Percentiles rank a stretch among this genome's conserved stretches.
phyloP scores from a whole-genome alignment of 1,139 yeast species.

The Lodderomyces theae region DNA sequence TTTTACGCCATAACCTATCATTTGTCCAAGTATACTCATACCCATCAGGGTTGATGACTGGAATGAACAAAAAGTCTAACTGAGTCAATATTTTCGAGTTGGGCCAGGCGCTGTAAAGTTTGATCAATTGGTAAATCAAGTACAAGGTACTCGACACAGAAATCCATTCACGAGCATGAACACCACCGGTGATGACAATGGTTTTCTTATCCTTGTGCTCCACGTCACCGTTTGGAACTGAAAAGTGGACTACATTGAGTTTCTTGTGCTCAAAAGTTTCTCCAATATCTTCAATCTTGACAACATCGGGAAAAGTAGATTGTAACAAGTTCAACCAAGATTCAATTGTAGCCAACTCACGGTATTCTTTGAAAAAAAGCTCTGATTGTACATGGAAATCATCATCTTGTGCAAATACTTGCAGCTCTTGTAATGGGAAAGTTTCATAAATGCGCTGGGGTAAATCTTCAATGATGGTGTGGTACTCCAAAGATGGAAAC shows the following conservation, averaged over 20 bases:
- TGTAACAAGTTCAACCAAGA: conserved; percentile 66
- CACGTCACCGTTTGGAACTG: conserved; percentile 41
- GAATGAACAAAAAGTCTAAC: conserved; percentile 73
- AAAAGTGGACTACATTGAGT: conserved; percentile 62
- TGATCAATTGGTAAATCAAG: conserved; percentile 53
- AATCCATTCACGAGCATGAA: conserved; percentile 92
- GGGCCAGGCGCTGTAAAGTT: conserved; percentile 45
- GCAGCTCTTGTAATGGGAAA: conserved; percentile 34
- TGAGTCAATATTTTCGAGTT: conserved; percentile 33
- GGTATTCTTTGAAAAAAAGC: conserved; percentile 66
- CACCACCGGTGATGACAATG: conserved; percentile 76
- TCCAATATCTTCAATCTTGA: conserved; percentile 66
- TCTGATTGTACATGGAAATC: conserved; percentile 29
- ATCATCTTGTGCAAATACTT: conserved; percentile 16
- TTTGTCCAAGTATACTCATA: conserved; percentile 76
- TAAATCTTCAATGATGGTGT: conserved; percentile 53
- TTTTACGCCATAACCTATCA: conserved; percentile 87
- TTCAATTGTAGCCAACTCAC: conserved; percentile 66
- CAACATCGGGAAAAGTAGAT: conserved; percentile 54
- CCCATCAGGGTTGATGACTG: conserved; percentile 89
- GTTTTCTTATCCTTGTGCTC: conserved; percentile 57
- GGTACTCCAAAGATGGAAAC: conserved; percentile 23
- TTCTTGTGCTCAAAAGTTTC: conserved; percentile 72
- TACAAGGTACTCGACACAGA: conserved; percentile 69
- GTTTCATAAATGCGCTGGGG: conserved; percentile 56